Evolutionary conservation across 768 basidiomycete species (phyloP), one percentile per base, ranked within the genome.

Genomic region (Hypholoma fasciculare): DNA sequence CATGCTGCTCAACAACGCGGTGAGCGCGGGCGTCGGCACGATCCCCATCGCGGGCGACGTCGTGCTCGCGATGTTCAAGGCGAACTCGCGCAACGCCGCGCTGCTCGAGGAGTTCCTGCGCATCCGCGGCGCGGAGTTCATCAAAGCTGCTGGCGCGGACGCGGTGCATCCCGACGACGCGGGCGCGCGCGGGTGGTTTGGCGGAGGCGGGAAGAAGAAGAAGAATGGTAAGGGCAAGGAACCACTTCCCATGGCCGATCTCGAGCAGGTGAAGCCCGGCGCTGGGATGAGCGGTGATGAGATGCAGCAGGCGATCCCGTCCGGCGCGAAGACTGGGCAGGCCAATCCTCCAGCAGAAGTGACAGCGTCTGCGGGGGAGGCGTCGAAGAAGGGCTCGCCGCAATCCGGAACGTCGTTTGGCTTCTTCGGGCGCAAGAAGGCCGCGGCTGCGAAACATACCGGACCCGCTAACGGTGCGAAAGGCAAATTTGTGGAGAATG

Each of bases 61-160:
- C 26, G 66, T 86, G 1, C 72, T 95, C 37, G 93, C 90, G 1
- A 71, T 83, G 2, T 96, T 78, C 79, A 96, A 94, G 69, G 86
- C 94, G 17, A 98, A 98, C 72, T 90, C 87, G 14, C 81, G 96
- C 59, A 97, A 98, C 65, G 95, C 93, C 11, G 82, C 82, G 5
- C 74, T 97, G 49, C 78, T 98, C 48, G 93, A 96, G 67, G 92
- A 94, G 70, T 94, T 84, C 71, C 73, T 97, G 54, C 80, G 88
- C 37, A 78, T 92, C 30, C 80, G 95, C 46, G 93, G 91, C 0
- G 86, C 89, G 56, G 87, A 91, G 65, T 85, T 79, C 66, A 68
- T 93, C 49, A 85, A 80, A 67, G 62, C 79, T 58, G 72, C 79
- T 56, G 77, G 74, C 1, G 76, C 67, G 53, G 48, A 30, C 16